phyloP scores from a whole-genome alignment of 306 rosid species.

The Acacia acuminata region DNA sequence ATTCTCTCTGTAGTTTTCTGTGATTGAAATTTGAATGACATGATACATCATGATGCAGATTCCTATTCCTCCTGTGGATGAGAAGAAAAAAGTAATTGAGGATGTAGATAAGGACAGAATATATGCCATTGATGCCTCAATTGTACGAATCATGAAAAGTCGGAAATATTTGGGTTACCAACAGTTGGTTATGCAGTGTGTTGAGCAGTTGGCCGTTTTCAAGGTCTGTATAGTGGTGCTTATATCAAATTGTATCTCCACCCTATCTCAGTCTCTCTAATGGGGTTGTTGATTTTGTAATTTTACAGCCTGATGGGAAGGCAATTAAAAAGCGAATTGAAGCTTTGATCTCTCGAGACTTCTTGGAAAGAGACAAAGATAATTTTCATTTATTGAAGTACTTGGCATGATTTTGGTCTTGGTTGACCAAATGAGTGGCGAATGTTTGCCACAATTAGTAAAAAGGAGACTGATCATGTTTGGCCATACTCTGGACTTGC shows the following conservation, averaged over 20 bases:
- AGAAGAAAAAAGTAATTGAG: conserved; percentile 85
- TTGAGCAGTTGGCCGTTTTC: conserved; percentile 84
- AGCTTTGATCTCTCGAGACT: conserved; percentile 91
- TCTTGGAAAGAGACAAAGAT: conserved; percentile 87
- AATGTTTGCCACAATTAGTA: conserved; percentile 22
- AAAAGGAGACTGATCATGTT: conserved; percentile 25
- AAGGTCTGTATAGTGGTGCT: conserved; percentile 52
- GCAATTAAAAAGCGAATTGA: conserved; percentile 89
- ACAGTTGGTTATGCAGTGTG: conserved; percentile 83
- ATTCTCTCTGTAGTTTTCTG: neutral
- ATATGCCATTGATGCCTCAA: conserved; percentile 89
- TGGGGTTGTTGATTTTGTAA: neutral
- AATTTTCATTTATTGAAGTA: conserved; percentile 75
- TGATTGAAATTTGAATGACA: conserved; percentile 8
- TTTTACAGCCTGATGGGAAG: conserved; percentile 83
- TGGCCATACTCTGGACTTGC: neutral
- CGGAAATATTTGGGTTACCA: conserved; percentile 76
- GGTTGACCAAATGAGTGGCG: conserved; percentile 29
- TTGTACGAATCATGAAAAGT: conserved; percentile 90
- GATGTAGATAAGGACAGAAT: conserved; percentile 93
- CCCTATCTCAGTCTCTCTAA: neutral
- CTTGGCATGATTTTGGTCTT: conserved; percentile 64
- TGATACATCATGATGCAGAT: conserved; percentile 43
- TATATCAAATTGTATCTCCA: neutral
- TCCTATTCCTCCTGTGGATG: conserved; percentile 94